phyloP scores from a whole-genome alignment of 2,329 filamentous ascomycete genomes.

The Neurospora crassa region DNA sequence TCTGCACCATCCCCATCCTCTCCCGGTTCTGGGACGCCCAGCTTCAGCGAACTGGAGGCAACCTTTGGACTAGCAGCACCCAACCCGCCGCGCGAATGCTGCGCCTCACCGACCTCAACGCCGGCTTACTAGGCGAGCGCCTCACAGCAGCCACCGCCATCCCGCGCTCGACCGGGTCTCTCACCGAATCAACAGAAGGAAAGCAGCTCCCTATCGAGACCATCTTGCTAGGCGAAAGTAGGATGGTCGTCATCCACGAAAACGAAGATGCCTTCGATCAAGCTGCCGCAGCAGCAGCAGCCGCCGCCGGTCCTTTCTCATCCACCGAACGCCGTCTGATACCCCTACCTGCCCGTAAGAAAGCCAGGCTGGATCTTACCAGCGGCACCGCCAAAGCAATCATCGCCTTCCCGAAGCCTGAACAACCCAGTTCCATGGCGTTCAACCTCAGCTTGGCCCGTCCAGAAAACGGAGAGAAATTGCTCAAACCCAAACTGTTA shows the following conservation, averaged over 20 bases:
- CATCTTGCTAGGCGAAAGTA: conserved; percentile 44
- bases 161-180: conserved; percentile 11
- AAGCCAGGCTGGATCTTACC: conserved; percentile 19
- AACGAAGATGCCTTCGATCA: conserved; percentile 29
- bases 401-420: conserved; percentile 41
- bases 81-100: conserved; percentile 44
- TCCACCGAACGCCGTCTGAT: conserved; percentile 18
- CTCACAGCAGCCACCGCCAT: conserved; percentile 43
- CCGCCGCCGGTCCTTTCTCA: conserved; percentile 6
- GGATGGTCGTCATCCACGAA: conserved; percentile 45
- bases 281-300: background rate
- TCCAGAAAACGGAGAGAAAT: background rate
- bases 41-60: conserved; percentile 40
- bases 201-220: conserved; percentile 39
- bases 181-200: conserved; percentile 21
- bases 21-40: conserved; percentile 52
- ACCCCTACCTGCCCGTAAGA: conserved; percentile 29
- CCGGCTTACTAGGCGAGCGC: conserved; percentile 46
- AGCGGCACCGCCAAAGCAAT: conserved; percentile 37
- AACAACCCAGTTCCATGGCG: conserved; percentile 30
- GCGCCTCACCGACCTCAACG: conserved; percentile 41
- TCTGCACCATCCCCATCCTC: conserved; percentile 46
- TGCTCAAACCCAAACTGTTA: background rate
- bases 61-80: conserved; percentile 42
- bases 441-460: conserved; percentile 42